phyloP scores from a whole-genome alignment of 208 protist species.

The Leishmania turanica region DNA sequence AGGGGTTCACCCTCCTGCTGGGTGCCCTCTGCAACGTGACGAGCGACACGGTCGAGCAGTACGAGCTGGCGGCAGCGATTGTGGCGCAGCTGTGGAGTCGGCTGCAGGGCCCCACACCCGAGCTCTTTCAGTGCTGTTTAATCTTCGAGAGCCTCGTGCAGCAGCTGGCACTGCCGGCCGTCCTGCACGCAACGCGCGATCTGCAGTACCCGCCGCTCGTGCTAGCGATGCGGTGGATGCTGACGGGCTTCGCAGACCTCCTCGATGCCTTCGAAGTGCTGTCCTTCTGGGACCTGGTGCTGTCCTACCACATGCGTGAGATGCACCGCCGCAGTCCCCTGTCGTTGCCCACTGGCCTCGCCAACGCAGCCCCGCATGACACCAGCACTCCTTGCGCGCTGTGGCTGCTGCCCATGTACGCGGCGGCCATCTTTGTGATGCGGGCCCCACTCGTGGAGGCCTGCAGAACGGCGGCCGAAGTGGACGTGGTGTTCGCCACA shows the following conservation, averaged over 20 bases:
- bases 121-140: conserved; percentile 81
- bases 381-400: conserved; percentile 55
- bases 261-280: conserved; percentile 79
- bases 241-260: conserved; percentile 76
- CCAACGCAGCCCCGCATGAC: conserved; percentile 10
- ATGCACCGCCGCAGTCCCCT: conserved; percentile 54
- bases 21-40: conserved; percentile 85
- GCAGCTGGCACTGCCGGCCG: conserved; percentile 62
- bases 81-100: conserved; percentile 79
- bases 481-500: conserved; percentile 67
- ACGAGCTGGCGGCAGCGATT: conserved; percentile 71
- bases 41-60: conserved; percentile 84
- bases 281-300: conserved; percentile 80
- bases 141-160: conserved; percentile 77
- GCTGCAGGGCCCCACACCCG: conserved; percentile 85
- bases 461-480: conserved; percentile 52
- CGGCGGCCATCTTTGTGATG: conserved; percentile 79
- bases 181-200: conserved; percentile 60
- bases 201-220: conserved; percentile 66
- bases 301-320: conserved; percentile 79
- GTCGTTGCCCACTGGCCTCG: conserved; percentile 35
- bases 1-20: conserved; percentile 50
- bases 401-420: conserved; percentile 80
- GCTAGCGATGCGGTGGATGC: conserved; percentile 83
- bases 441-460: conserved; percentile 76